Conservation (phyloP, 768 basidiomycete genomes). For the Lactarius sp. region DNA sequence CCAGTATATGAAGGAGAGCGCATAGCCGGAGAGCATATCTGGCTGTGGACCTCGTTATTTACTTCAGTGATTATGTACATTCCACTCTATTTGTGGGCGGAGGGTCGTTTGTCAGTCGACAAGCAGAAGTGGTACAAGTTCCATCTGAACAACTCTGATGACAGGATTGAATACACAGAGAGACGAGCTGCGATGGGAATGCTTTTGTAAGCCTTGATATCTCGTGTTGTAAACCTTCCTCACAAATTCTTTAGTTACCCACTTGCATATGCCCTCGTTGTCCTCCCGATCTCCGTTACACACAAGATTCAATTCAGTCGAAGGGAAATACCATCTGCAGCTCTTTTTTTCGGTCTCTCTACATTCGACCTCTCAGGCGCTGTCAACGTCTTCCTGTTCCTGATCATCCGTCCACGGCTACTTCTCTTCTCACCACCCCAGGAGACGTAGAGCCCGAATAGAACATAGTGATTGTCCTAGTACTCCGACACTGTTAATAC, state of each 20-base stretch:
- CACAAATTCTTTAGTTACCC: constrained; percentile 34
- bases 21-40: background rate
- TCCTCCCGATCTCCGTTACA: constrained; percentile 39
- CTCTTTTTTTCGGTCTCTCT: constrained; percentile 33
- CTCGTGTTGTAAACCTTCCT: background rate
- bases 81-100: constrained; percentile 29
- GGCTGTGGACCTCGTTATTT: constrained; percentile 38
- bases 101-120: constrained; percentile 29
- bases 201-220: background rate
- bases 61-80: constrained; percentile 35
- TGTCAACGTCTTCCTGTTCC: constrained; percentile 39
- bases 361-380: constrained; percentile 38
- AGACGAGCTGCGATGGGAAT: background rate
- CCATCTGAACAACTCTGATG: background rate
- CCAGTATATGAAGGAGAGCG: background rate
- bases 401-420: constrained; percentile 35
- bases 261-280: constrained; percentile 35
- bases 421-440: constrained; percentile 30
- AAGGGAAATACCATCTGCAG: constrained; percentile 29
- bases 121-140: constrained; percentile 36
- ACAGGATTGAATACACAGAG: background rate
- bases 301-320: constrained; percentile 36
- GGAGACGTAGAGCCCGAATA: background rate
- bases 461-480: background rate
- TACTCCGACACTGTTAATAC: background rate